Conservation (phyloP, 108 stramenopile genomes). For the Nitzschia palea region DNA sequence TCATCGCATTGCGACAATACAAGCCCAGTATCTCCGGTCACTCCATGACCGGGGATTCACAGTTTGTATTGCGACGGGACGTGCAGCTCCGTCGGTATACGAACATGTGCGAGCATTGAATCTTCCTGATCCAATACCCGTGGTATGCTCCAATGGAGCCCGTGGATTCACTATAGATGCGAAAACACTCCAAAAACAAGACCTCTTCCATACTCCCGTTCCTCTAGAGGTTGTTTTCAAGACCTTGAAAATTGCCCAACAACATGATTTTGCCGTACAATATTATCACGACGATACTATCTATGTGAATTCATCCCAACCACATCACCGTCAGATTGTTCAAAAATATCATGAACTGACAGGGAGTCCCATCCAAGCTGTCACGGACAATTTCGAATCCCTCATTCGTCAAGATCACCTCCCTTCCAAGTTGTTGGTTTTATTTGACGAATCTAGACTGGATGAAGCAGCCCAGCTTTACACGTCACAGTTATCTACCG, state of each 20-base stretch:
- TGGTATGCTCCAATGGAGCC: slow-evolving; percentile 63
- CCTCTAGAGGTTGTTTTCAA: slow-evolving; percentile 13
- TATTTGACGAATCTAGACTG: slow-evolving; percentile 20
- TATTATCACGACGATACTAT: slow-evolving; percentile 59
- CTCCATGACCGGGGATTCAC: slow-evolving; percentile 41
- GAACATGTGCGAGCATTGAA: slow-evolving; percentile 33
- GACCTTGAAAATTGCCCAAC: slow-evolving; percentile 41
- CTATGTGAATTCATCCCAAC: slow-evolving; percentile 41
- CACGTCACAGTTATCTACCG: slow-evolving; percentile 6
- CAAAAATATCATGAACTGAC: slow-evolving; percentile 50
- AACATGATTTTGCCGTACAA: slow-evolving; percentile 46
- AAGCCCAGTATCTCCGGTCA: slow-evolving; percentile 44
- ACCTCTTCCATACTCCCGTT: slow-evolving; percentile 37
- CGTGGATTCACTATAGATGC: slow-evolving; percentile 35
- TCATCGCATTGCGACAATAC: slow-evolving; percentile 45
- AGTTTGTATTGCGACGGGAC: slow-evolving; percentile 64
- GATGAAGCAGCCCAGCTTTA: neutral
- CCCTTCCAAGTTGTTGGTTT: slow-evolving; percentile 56
- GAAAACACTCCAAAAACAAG: slow-evolving; percentile 6
- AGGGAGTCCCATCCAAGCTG: slow-evolving; percentile 32
- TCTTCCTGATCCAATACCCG: slow-evolving; percentile 34
- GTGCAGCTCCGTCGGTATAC: slow-evolving; percentile 40
- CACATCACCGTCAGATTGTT: slow-evolving; percentile 35
- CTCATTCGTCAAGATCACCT: slow-evolving; percentile 16
- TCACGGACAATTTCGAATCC: slow-evolving; percentile 37